Evolutionary conservation across 371 early-diverging fungal species (phyloP).

Genomic region (Actinomortierella wolfii): DNA sequence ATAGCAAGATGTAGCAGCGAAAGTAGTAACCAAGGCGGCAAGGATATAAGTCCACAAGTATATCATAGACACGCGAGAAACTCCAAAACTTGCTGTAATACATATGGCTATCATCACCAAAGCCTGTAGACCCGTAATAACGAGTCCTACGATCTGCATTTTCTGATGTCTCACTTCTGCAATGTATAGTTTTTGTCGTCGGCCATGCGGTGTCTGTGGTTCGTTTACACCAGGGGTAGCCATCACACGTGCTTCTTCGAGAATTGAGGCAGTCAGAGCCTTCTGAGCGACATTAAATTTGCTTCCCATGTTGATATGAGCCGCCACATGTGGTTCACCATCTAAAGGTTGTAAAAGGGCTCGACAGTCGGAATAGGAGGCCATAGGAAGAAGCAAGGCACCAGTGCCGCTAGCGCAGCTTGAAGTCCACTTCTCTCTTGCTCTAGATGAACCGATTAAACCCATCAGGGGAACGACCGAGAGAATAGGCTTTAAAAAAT

Average conservation of each 20-base stretch:
- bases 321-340: constrained; percentile 10
- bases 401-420: constrained; percentile 8
- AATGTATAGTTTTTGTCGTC: constrained; percentile 10
- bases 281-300: constrained; percentile 10
- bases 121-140: too few species aligned
- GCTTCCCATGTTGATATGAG: constrained; percentile 14
- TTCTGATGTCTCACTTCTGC: constrained; percentile 1
- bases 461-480: constrained; percentile 9
- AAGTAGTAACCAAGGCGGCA: background rate
- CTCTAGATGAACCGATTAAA: constrained; percentile 9
- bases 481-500: constrained; percentile 4
- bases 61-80: background rate
- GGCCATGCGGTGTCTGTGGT: constrained; percentile 4
- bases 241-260: constrained; percentile 13
- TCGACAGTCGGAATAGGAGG: constrained; percentile 12
- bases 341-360: constrained; percentile 3
- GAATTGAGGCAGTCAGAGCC: constrained; percentile 6
- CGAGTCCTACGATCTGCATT: background rate
- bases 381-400: constrained; percentile 14
- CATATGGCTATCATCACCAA: too few species aligned
- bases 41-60: background rate
- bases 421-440: constrained; percentile 10
- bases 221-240: constrained; percentile 8
- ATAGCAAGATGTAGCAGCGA: background rate
- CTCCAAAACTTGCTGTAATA: too few species aligned